Base-by-base conservation (phyloP, 805 yeast genomes). In the Metschnikowia kunwiensis region DNA sequence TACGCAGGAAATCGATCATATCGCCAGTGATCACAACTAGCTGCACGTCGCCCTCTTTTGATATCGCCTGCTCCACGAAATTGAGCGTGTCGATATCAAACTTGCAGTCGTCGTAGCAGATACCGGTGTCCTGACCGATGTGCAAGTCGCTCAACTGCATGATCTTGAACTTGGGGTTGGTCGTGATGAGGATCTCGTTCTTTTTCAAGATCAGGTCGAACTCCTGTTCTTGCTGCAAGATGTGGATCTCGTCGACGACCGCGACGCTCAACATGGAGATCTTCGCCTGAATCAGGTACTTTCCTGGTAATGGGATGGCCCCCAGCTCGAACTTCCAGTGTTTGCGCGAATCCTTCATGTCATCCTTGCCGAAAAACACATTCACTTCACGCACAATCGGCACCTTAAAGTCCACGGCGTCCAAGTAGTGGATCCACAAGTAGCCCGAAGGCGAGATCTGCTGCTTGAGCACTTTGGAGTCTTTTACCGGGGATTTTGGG, bases 1-100 rank as follows among this genome's bases (percentile, higher is more conserved):
- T 44, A 7, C 61, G 47, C 26, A 38, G 27, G 24, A 52, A 38
- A 37, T 68, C 70, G 30, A 66, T 49, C 38, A 65, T 45, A 43
- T 68, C 73, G 2, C 73, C 73, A 8, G 66, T 62, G 36, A 68
- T 54, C n/a, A 68, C 55, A 8, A 68, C 53, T n/a, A 49, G 38
- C 33, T 60, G 47, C 35, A 65, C 59, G 9, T 68, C 63, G 4
- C 37, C 43, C 40, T 67, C 72, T 6, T 36, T 34, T 1, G 37
- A 36, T 13, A 65, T 42, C 3, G 63, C 43, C 4, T 45, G 26
- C 14, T 50, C 46, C 8, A 68, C 38, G 42, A 67, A 67, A 16
- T 53, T 42, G 26, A 60, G 41, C 1, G 72, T 64, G 27, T 48
- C 47, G 24, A 43, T 38, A 34, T 64, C 69, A 13, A 54, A 49